These are phyloP conservation scores for Petasospora rhodanensis DNA, from an alignment of 1,139 yeast species.

Conservation along the genomic window DNA sequence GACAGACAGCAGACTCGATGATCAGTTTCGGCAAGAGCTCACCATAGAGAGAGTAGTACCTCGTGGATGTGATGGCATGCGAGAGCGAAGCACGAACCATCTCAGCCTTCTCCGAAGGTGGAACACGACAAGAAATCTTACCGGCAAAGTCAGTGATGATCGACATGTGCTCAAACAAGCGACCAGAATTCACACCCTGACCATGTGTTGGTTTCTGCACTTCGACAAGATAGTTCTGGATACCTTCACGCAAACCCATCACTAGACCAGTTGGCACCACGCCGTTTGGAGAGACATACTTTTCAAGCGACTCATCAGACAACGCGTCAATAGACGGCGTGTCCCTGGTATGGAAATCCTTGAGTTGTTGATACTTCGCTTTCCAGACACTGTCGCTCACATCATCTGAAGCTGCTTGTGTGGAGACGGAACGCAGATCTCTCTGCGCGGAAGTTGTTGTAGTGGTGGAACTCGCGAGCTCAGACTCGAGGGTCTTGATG, in stretches of 20 bases:
- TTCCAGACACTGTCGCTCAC: slow-evolving; percentile 13
- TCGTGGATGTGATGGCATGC: slow-evolving; percentile 71
- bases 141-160: slow-evolving; percentile 47
- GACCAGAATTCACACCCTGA: slow-evolving; percentile 27
- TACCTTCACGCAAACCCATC: slow-evolving; percentile 14
- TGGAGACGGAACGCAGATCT: too few species aligned
- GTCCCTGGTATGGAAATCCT: slow-evolving; percentile 21
- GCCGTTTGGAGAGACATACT: slow-evolving; percentile 17
- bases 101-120: slow-evolving; percentile 26
- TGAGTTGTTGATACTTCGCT: slow-evolving; percentile 20
- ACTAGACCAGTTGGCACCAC: slow-evolving; percentile 22
- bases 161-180: slow-evolving; percentile 52
- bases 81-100: slow-evolving; percentile 67
- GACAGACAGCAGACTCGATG: slow-evolving; percentile 75
- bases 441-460: neutral
- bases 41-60: slow-evolving; percentile 67
- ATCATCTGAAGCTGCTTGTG: slow-evolving; percentile 1
- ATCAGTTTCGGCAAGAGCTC: slow-evolving; percentile 66
- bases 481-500: slow-evolving; percentile 12
- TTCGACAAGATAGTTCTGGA: slow-evolving; percentile 16
- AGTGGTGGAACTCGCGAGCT: slow-evolving; percentile 1
- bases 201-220: slow-evolving; percentile 8
- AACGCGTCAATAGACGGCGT: slow-evolving; percentile 9
- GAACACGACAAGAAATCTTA: slow-evolving; percentile 45
- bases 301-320: slow-evolving; percentile 8